A percentile compares a stretch with the other conserved stretches of the same genome.
phyloP scores from a whole-genome alignment of 2,329 filamentous ascomycete species.

The Clarireedia homoeocarpa region DNA sequence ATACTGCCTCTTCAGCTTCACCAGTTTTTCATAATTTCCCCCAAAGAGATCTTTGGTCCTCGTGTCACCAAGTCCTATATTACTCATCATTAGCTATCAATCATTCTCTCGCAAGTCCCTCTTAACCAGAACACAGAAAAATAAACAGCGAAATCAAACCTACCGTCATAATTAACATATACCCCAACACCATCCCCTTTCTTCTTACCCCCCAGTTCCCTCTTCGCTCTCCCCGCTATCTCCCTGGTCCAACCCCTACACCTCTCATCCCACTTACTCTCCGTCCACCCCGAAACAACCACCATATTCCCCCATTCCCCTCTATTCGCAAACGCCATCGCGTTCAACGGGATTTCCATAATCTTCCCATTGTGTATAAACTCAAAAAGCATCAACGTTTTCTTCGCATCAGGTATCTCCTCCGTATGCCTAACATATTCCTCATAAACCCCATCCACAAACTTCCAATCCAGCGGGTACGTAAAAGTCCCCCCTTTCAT shows the following conservation, averaged over 20 bases:
- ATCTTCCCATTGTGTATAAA: slow-evolving; percentile 17
- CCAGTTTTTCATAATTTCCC: slow-evolving; percentile 13
- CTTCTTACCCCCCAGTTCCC: not conserved
- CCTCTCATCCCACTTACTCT: slow-evolving; percentile 10
- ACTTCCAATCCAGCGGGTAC: slow-evolving; percentile 24
- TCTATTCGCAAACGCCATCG: slow-evolving; percentile 23
- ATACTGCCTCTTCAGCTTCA: slow-evolving; percentile 15
- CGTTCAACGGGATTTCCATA: slow-evolving; percentile 15
- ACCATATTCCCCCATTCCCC: slow-evolving; percentile 23
- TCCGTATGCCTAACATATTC: slow-evolving; percentile 27
- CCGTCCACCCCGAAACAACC: slow-evolving; percentile 26
- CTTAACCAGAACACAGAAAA: not conserved
- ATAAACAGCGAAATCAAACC: not conserved
- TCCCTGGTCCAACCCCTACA: slow-evolving; percentile 15
- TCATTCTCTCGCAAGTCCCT: too few species aligned
- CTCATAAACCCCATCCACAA: slow-evolving; percentile 23
- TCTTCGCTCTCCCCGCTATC: slow-evolving; percentile 9
- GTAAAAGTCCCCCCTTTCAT: slow-evolving; percentile 32
- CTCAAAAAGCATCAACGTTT: slow-evolving; percentile 21
- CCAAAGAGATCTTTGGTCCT: slow-evolving; percentile 12
- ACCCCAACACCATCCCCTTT: not conserved
- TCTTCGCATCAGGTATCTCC: slow-evolving; percentile 12
- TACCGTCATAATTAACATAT: not conserved
- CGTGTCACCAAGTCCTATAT: not conserved
- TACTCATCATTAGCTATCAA: not conserved